These are phyloP conservation scores for Macrolepiota fuliginosa DNA, from an alignment of 768 basidiomycete species.

Conservation along the genomic window DNA sequence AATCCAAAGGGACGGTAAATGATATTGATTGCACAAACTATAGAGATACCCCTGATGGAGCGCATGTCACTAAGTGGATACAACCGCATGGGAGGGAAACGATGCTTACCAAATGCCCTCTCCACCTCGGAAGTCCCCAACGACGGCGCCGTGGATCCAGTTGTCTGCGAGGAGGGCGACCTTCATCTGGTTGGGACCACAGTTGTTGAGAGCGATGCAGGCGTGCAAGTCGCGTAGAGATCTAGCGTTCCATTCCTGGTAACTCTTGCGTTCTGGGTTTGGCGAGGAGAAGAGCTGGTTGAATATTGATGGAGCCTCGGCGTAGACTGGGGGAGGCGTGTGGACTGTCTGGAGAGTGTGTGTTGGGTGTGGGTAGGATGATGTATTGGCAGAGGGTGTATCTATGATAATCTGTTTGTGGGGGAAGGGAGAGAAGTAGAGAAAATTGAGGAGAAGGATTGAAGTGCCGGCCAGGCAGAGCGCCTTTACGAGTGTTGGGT, in stretches of 20 bases:
- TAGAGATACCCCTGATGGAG: conserved; percentile 22
- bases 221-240: conserved; percentile 21
- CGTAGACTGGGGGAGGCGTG: neutral
- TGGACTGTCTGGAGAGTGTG: neutral
- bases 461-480: neutral
- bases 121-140: conserved; percentile 16
- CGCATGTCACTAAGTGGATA: neutral
- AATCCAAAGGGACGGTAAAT: neutral
- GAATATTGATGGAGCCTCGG: conserved; percentile 8
- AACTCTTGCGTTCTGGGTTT: conserved; percentile 17
- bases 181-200: conserved; percentile 31
- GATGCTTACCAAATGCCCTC: conserved; percentile 29
- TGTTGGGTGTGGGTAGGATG: neutral
- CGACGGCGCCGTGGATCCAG: conserved; percentile 23
- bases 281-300: conserved; percentile 17
- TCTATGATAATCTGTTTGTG: neutral
- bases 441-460: neutral
- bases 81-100: neutral
- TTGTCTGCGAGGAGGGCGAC: conserved; percentile 28
- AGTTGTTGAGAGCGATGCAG: conserved; percentile 26
- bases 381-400: neutral
- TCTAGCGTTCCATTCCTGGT: conserved; percentile 27
- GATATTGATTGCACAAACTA: conserved; percentile 15
- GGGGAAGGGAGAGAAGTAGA: neutral
- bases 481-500: neutral